phyloP scores from a whole-genome alignment of 106 monocot species.

The Platanthera guangdongensis region DNA sequence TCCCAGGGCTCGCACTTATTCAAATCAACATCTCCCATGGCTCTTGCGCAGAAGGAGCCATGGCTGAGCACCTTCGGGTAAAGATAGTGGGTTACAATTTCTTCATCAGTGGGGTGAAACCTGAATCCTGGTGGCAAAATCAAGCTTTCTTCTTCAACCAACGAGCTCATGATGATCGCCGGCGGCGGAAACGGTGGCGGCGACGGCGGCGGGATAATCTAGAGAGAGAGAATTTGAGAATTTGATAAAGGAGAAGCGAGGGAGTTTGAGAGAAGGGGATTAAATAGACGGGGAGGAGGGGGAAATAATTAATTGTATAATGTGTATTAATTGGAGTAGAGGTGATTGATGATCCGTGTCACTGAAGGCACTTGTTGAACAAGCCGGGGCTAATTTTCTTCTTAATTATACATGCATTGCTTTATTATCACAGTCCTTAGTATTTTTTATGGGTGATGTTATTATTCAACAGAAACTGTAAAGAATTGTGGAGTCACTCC shows the following conservation, averaged over 20 bases:
- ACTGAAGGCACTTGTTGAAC: conserved; percentile 3
- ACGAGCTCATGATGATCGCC: background rate
- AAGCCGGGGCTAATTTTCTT: background rate
- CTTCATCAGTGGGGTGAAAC: conserved; percentile 8
- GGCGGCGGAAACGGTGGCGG: background rate
- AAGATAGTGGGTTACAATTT: conserved; percentile 4
- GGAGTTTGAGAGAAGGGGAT: background rate
- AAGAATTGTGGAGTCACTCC: no score
- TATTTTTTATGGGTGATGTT: background rate
- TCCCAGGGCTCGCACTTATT: conserved; percentile 17
- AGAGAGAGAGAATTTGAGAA: background rate
- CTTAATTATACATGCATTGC: background rate
- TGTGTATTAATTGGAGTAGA: background rate
- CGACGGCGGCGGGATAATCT: background rate
- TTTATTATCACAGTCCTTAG: background rate
- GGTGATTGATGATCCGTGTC: background rate
- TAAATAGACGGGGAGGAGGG: background rate
- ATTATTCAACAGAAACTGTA: no score
- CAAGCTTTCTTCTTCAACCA: background rate
- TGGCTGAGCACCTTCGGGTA: conserved; percentile 11
- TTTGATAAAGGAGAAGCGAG: background rate
- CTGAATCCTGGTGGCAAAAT: conserved; percentile 5
- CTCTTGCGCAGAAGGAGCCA: conserved; percentile 2
- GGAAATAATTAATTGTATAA: no score
- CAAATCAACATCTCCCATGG: conserved; percentile 8